phyloP scores from a whole-genome alignment of 2,329 filamentous ascomycete species.

The Colletotrichum caudatum region DNA sequence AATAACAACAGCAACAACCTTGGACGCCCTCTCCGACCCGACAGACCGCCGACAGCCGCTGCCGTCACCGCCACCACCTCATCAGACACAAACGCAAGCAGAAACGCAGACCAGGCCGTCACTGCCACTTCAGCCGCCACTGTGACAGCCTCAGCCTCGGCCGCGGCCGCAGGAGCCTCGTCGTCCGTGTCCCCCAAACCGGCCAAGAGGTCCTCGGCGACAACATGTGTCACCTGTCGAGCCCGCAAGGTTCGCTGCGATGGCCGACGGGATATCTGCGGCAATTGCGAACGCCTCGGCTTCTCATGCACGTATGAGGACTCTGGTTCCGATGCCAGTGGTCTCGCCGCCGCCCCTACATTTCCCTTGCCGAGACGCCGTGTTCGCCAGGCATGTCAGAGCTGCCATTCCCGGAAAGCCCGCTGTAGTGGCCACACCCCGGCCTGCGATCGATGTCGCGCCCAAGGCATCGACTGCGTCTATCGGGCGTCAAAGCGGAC shows the following conservation, averaged over 20 bases:
- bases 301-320: conserved; percentile 70
- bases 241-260: conserved; percentile 71
- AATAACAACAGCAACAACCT: conserved; percentile 37
- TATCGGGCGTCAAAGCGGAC: conserved; percentile 63
- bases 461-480: conserved; percentile 67
- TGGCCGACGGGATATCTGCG: conserved; percentile 64
- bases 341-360: conserved; percentile 48
- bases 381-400: conserved; percentile 68
- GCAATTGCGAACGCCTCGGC: conserved; percentile 69
- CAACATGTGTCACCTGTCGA: conserved; percentile 67
- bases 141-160: conserved; percentile 36
- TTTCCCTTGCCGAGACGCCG: conserved; percentile 61
- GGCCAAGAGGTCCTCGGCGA: conserved; percentile 58
- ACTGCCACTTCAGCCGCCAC: conserved; percentile 14
- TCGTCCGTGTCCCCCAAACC: conserved; percentile 42
- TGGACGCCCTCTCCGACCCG: conserved; percentile 39
- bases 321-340: conserved; percentile 55
- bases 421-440: conserved; percentile 69
- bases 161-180: conserved; percentile 24
- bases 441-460: conserved; percentile 64
- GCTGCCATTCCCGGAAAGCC: conserved; percentile 69
- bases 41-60: conserved; percentile 39
- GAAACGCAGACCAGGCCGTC: conserved; percentile 17
- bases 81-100: conserved; percentile 5
- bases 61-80: conserved; percentile 19